Base-by-base conservation (phyloP, 2,329 filamentous ascomycete species). In the Stagonosporopsis vannaccii region DNA sequence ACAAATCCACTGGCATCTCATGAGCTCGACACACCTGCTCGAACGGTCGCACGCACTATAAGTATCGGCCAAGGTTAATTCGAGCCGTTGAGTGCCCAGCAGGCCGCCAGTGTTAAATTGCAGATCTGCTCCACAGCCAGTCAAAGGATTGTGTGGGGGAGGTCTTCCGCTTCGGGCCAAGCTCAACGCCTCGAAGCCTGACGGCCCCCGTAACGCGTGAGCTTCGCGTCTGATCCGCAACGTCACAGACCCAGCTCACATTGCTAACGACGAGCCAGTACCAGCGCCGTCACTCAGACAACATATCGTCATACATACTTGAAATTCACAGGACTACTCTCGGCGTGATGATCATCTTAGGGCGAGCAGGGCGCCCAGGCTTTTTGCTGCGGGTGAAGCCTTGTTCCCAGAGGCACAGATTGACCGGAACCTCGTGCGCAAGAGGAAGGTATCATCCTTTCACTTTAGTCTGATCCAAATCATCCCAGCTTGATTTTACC, bases 201-300 rank as follows among this genome's bases (percentile, higher is more conserved):
- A 44, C n/a, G n/a, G n/a, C 48, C 51, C 44, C 42, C 47, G 36
- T 32, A 56, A 51, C 53, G 32, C 48, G 47, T 56, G 53, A 42
- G 53, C 36, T 37, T 47, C 42, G 25, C 53, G 37, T 37, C 42
- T 56, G 53, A 56, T 43, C 53, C 43, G 4, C 42, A 56, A 51
- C 53, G 53, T 56, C 53, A 56, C 53, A 23, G 23, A 51, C 42
- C 42, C 53, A 47, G 4, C 53, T 56, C 53, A 56, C 53, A 39
- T 41, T 56, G 23, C 53, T 51, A 51, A 47, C n/a, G 37, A 48
- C 13, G 30, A 46, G 42, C 53, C 53, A 56, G 53, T 56, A 33
- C 36, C 25, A 36, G 33, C 42, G 37, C 47, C 37, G 47, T 42
- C 19, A 25, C 47, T 51, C 47, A 56, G 53, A 56, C 53, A 51